Evolutionary conservation across 805 yeast species (phyloP), one percentile per base, ranked within the genome.

Genomic region (Ogataea naganishii): DNA sequence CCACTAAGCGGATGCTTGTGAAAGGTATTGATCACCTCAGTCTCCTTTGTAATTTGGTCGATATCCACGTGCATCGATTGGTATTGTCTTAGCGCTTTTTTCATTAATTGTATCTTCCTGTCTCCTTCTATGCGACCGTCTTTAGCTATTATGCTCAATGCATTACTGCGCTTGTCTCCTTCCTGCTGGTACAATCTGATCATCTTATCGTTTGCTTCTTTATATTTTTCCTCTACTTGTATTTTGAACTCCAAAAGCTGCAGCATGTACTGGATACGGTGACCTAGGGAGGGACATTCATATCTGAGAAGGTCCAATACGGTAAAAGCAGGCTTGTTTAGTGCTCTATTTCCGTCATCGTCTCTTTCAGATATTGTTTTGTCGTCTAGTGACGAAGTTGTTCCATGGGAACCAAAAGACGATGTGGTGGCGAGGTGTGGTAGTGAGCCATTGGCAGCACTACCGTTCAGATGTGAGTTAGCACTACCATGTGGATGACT

Each of bases 231-330:
- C 53, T 92, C 99, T 22, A 89, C 94, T 48, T 89, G 92, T 26
- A 89, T 66, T 56, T 92, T 92, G 55, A 89, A 86, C 51, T 88
- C 95, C 36, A 92, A 66, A 55, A 86, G 94, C 58, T 88, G 96
- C 32, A 89, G 69, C 97, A 92, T 88, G 45, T 83, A 78, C 56
- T 85, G 96, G 47, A 92, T 92, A 39, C 92, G 73, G 46, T 92
- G 96, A 8, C 96, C 96, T 42, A 92, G 62, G 0, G 94, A 83
- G 1, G 96, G 96, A 44, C 95, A 83, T 46, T 92, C 96, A 49
- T 85, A 86, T 45, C 86, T 86, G 50, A 85, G 69, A 33, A 92
- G 64, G 52, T 92, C 98, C 41, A 82, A 61, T 14, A 82, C 67
- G 0, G 89, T 72, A 47, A 69, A 81, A 4, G 69, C 51, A 1